A percentile compares a stretch with the other conserved stretches of the same genome.
phyloP scores from a whole-genome alignment of 176 grass and related monocot species.

The Metroxylon sagu region DNA sequence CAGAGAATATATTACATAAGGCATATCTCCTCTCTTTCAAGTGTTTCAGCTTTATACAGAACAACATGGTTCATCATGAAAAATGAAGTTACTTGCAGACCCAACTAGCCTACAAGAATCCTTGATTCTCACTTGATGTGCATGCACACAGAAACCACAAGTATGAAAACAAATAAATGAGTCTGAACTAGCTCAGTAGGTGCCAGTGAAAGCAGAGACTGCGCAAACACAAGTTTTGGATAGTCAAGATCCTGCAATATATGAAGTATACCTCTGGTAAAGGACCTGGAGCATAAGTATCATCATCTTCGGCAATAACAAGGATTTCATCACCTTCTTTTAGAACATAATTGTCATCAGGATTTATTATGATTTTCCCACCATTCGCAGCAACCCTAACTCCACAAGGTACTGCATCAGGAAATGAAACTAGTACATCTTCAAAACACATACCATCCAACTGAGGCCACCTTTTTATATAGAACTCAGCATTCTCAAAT shows the following conservation, averaged over 20 bases:
- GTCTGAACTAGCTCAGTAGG: too few species aligned
- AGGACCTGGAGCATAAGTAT: conserved; percentile 77
- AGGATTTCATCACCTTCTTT: conserved; percentile 84
- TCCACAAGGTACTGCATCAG: conserved; percentile 92
- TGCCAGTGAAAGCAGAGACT: neutral
- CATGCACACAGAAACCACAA: too few species aligned
- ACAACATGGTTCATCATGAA: too few species aligned
- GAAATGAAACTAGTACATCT: conserved; percentile 87
- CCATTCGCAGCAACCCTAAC: conserved; percentile 72
- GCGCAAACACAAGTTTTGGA: neutral
- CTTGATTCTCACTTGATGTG: too few species aligned
- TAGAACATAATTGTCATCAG: conserved; percentile 77
- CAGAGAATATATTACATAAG: too few species aligned
- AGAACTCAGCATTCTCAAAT: conserved; percentile 98
- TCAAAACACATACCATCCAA: conserved; percentile 81
- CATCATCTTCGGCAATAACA: conserved; percentile 97
- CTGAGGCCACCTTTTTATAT: conserved; percentile 91
- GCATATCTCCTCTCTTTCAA: too few species aligned
- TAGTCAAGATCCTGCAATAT: neutral
- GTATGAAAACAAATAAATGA: too few species aligned
- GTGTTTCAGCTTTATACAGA: too few species aligned
- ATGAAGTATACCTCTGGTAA: conserved; percentile 47
- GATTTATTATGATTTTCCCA: conserved; percentile 89
- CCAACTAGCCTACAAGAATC: too few species aligned
- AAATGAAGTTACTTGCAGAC: too few species aligned